Conservation (phyloP, 495 filamentous ascomycete genomes). For the Neurospora sublineolata region DNA sequence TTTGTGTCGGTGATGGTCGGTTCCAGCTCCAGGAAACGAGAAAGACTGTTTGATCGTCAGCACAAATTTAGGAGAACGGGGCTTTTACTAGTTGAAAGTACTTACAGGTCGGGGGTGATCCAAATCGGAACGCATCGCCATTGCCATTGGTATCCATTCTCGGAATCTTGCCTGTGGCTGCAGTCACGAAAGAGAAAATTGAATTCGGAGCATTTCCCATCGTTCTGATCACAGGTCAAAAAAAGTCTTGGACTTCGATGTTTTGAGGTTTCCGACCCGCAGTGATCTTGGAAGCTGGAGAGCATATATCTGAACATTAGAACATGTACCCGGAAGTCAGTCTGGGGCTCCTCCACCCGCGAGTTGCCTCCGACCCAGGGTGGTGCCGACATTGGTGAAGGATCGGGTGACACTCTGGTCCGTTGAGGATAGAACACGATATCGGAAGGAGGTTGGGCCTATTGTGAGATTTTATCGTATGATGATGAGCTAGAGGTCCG, state of each 20-base stretch:
- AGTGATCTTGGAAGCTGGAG: not conserved
- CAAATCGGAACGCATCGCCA: not conserved
- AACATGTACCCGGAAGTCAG: not conserved
- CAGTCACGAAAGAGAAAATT: not conserved
- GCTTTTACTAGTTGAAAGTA: not conserved
- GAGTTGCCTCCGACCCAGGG: no score
- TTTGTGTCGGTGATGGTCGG: not conserved
- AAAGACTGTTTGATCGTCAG: not conserved
- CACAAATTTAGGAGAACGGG: not conserved
- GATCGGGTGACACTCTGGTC: not conserved
- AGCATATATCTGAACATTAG: not conserved
- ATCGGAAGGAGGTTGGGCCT: not conserved
- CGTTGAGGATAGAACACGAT: not conserved
- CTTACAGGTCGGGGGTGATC: not conserved
- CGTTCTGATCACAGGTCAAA: not conserved
- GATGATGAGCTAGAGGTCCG: not conserved
- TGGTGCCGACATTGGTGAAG: not conserved
- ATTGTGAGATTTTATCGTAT: not conserved
- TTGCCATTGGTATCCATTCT: not conserved
- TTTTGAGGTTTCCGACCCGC: not conserved
- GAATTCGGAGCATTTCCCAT: not conserved
- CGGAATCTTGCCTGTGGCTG: not conserved
- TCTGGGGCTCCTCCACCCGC: not conserved
- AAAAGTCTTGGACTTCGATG: not conserved
- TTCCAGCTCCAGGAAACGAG: not conserved